phyloP scores from a whole-genome alignment of 2,329 filamentous ascomycete genomes.

The Scopulariopsis brevicaulis region DNA sequence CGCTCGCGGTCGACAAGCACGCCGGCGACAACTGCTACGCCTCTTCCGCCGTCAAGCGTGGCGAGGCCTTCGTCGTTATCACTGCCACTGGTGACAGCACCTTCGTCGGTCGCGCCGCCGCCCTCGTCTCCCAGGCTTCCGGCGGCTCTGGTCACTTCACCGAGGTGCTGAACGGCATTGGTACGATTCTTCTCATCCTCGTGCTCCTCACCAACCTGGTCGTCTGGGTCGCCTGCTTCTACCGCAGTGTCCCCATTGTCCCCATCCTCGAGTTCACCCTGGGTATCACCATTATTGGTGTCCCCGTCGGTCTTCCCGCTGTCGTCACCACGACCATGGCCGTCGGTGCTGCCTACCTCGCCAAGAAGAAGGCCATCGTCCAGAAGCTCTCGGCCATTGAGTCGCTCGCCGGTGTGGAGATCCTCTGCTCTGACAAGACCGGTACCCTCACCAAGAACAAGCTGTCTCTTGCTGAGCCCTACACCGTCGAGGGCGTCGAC shows the following conservation, averaged over 20 bases:
- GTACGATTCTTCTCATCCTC: constrained; percentile 65
- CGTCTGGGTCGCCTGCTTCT: constrained; percentile 82
- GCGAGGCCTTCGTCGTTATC: constrained; percentile 72
- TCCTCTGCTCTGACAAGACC: constrained; percentile 91
- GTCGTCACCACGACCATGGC: constrained; percentile 94
- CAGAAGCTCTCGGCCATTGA: constrained; percentile 89
- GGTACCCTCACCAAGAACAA: constrained; percentile 93
- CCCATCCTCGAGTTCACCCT: constrained; percentile 74
- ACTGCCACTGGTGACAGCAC: constrained; percentile 82
- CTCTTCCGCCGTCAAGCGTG: constrained; percentile 84
- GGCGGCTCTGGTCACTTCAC: constrained; percentile 77
- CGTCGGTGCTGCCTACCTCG: constrained; percentile 81
- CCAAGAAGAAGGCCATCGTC: constrained; percentile 87
- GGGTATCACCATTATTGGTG: constrained; percentile 83
- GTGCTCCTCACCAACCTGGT: constrained; percentile 72
- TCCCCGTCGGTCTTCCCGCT: constrained; percentile 84
- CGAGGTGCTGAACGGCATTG: constrained; percentile 79
- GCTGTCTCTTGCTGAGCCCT: constrained; percentile 76
- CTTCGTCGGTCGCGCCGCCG: constrained; percentile 80
- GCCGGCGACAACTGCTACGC: constrained; percentile 71
- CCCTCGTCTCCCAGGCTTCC: constrained; percentile 68
- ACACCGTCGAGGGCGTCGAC: constrained; percentile 70
- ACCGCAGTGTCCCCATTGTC: constrained; percentile 73
- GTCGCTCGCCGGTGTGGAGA: constrained; percentile 84
- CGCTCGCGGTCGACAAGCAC: constrained; percentile 83